phyloP scores from a whole-genome alignment of 2,329 filamentous ascomycete genomes.

The Fusarium floridanum region DNA sequence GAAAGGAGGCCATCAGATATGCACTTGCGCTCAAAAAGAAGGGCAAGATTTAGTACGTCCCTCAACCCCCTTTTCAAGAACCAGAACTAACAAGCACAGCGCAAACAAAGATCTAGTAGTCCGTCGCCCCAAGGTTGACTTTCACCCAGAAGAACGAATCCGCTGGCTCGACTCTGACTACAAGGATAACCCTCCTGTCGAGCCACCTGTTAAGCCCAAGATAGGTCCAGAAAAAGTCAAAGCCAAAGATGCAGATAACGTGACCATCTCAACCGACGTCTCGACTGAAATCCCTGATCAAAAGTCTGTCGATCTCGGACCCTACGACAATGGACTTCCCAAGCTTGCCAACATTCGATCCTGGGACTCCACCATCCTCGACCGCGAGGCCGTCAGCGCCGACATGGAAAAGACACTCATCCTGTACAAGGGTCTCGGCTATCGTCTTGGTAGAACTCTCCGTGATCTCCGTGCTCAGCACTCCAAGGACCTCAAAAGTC shows the following conservation, averaged over 20 bases:
- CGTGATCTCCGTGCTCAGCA: constrained; percentile 18
- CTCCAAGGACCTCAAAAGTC: constrained; percentile 5
- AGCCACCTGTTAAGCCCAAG: neutral
- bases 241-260: constrained; percentile 10
- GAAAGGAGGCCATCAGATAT: constrained; percentile 31
- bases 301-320: constrained; percentile 15
- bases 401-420: constrained; percentile 20
- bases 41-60: constrained; percentile 31
- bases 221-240: neutral
- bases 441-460: constrained; percentile 55
- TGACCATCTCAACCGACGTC: constrained; percentile 10
- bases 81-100: neutral
- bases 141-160: constrained; percentile 42
- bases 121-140: constrained; percentile 1
- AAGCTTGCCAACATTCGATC: constrained; percentile 19
- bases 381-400: neutral
- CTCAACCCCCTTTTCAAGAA: neutral
- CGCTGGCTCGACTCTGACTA: constrained; percentile 23
- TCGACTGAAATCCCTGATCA: constrained; percentile 29
- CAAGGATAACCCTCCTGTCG: constrained; percentile 1
- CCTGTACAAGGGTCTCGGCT: constrained; percentile 50
- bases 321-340: constrained; percentile 33
- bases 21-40: constrained; percentile 6
- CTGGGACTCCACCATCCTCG: constrained; percentile 3
- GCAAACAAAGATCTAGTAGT: neutral